Conservation (phyloP, 2,329 filamentous ascomycete species). For the Ceratocystis huliohia region DNA sequence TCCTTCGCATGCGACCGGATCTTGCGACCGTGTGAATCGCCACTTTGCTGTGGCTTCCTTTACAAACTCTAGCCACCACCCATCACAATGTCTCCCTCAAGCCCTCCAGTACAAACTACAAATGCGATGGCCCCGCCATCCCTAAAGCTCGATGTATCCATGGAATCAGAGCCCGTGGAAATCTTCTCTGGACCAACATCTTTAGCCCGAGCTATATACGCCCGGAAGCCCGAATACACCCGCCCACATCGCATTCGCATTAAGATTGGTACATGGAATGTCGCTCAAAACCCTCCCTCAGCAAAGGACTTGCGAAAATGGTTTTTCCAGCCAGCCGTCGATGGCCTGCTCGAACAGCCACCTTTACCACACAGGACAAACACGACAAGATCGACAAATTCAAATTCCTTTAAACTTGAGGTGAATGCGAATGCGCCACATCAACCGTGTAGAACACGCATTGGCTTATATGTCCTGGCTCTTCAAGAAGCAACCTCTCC, state of each 20-base stretch:
- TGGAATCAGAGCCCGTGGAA: slow-evolving; percentile 33
- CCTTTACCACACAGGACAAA: slow-evolving; percentile 10
- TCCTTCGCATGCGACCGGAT: not conserved
- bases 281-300: slow-evolving; percentile 69
- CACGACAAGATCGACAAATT: slow-evolving; percentile 9
- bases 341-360: slow-evolving; percentile 23
- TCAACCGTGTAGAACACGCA: slow-evolving; percentile 24
- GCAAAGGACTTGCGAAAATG: slow-evolving; percentile 79
- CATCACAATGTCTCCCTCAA: not conserved
- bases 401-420: slow-evolving; percentile 17
- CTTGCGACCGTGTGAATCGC: not conserved
- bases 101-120: not conserved
- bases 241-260: slow-evolving; percentile 61
- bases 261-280: slow-evolving; percentile 93
- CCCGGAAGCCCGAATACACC: slow-evolving; percentile 67
- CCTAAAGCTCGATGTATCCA: slow-evolving; percentile 6
- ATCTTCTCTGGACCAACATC: slow-evolving; percentile 40
- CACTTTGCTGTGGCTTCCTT: not conserved
- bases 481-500: slow-evolving; percentile 89
- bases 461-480: slow-evolving; percentile 80
- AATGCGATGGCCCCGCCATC: not conserved
- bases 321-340: slow-evolving; percentile 51
- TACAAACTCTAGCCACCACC: not conserved
- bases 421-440: slow-evolving; percentile 14
- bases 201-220: slow-evolving; percentile 53